Evolutionary conservation across 2,329 filamentous ascomycete genomes (phyloP).

Genomic region (Esteya vermicola): DNA sequence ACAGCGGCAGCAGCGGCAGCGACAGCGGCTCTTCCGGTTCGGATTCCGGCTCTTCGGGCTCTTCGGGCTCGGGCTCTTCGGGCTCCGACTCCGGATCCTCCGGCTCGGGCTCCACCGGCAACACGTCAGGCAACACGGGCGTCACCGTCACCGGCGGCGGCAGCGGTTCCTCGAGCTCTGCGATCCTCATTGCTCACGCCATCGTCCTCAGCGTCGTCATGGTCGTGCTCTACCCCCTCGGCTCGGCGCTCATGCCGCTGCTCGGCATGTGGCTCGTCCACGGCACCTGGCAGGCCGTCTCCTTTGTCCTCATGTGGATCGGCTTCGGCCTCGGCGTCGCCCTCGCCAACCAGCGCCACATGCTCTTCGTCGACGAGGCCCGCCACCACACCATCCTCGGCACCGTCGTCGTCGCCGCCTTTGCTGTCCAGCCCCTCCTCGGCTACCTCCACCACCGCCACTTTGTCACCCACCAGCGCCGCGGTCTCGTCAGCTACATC

Average conservation of each 20-base stretch:
- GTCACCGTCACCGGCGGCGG: not conserved
- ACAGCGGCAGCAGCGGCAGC: slow-evolving; percentile 4
- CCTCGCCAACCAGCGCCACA: slow-evolving; percentile 23
- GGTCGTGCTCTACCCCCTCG: slow-evolving; percentile 43
- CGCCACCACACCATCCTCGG: slow-evolving; percentile 42
- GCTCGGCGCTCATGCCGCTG: slow-evolving; percentile 45
- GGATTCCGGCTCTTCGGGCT: slow-evolving; percentile 5
- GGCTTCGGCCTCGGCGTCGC: slow-evolving; percentile 44
- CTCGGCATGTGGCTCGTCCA: slow-evolving; percentile 44
- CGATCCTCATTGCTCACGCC: slow-evolving; percentile 32
- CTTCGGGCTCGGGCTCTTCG: too few relatives aligned
- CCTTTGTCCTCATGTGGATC: slow-evolving; percentile 42
- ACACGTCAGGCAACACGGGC: not conserved
- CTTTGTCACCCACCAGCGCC: slow-evolving; percentile 30
- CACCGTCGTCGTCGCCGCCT: slow-evolving; percentile 34
- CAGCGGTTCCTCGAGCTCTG: not conserved
- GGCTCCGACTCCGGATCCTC: slow-evolving; percentile 3
- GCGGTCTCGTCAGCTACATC: slow-evolving; percentile 35
- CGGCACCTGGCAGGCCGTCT: slow-evolving; percentile 37
- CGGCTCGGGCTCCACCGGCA: not conserved
- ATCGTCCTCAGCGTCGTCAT: slow-evolving; percentile 48
- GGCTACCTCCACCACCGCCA: slow-evolving; percentile 43
- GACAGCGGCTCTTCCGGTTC: slow-evolving; percentile 5
- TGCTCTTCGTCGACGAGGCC: slow-evolving; percentile 23
- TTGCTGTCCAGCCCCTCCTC: slow-evolving; percentile 43